These are phyloP conservation scores for Kodamaea anthophila DNA, from an alignment of 1,139 yeast genomes.

Conservation along the genomic window DNA sequence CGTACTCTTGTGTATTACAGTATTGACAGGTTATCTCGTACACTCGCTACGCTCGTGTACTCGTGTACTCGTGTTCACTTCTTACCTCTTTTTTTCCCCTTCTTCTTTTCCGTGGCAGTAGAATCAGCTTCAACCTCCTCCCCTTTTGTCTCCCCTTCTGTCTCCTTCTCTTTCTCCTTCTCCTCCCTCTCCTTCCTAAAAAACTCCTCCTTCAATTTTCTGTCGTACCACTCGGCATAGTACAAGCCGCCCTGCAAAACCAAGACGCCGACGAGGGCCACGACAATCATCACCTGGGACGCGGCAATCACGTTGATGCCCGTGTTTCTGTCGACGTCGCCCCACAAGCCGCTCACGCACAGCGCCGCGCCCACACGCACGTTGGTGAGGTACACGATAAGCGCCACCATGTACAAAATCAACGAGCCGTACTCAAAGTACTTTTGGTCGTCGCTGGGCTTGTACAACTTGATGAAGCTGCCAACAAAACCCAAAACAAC, in stretches of 20 bases:
- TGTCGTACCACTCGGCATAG: slow-evolving; percentile 78
- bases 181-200: slow-evolving; percentile 36
- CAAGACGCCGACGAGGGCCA: slow-evolving; percentile 70
- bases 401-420: slow-evolving; percentile 60
- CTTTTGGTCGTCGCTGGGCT: slow-evolving; percentile 77
- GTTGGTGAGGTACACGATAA: slow-evolving; percentile 80
- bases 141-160: neutral
- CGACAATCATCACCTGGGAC: slow-evolving; percentile 68
- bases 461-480: slow-evolving; percentile 69
- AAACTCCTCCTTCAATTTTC: slow-evolving; percentile 48
- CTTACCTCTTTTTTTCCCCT: slow-evolving; percentile 7
- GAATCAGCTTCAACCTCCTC: slow-evolving; percentile 9
- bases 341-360: slow-evolving; percentile 74
- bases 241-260: slow-evolving; percentile 84
- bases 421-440: slow-evolving; percentile 87
- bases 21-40: too few relatives aligned
- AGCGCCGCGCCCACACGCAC: slow-evolving; percentile 75
- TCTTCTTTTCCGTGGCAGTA: slow-evolving; percentile 11
- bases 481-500: slow-evolving; percentile 65
- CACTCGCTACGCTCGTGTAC: too few relatives aligned
- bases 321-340: slow-evolving; percentile 80
- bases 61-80: too few relatives aligned
- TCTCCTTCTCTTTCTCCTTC: slow-evolving; percentile 12
- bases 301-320: slow-evolving; percentile 93
- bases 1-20: too few relatives aligned